Base-by-base conservation (phyloP, 2,329 filamentous ascomycete genomes). In the Fusarium falciforme region DNA sequence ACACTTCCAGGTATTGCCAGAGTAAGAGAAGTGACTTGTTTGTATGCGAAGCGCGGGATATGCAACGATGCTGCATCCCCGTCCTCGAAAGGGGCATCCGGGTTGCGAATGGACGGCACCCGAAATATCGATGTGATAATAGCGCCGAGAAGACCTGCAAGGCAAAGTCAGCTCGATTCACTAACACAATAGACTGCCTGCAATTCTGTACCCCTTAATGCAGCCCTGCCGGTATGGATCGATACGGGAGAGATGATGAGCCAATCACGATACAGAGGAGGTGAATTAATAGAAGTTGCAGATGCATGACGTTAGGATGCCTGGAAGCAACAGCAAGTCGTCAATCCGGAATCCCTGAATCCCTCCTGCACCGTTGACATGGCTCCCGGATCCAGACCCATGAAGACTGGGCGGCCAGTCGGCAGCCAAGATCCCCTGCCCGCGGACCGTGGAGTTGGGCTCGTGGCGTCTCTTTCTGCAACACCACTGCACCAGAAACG, bases 401-500 rank as follows among this genome's bases (percentile, higher is more conserved):
- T 68, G n/a, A 11, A 31, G 52, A 49, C 31, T 69, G 44, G 64
- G 40, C 54, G 17, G 14, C 57, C 64, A 65, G 57, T 55, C 44
- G 52, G 47, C 64, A 66, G 40, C 33, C 49, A 25, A 42, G 25
- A n/a, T 42, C 27, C 61, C 61, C 47, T 57, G 49, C 16, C 54
- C 60, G 49, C 36, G 25, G 54, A 63, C 59, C 54, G 49, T 47
- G 25, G 69, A 75, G 59, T 62, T 66, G 58, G 49, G 68, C 58
- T 27, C 40, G 31, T 70, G 68, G 61, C 71, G 61, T 72, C 49
- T 63, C 58, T 40, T 62, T 36, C 42, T 40, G 40, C 42, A 29
- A 62, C 55, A 52, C 61, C 61, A 71, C 49, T 25, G 54, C 49
- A 44, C 61, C 63, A 71, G 68, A 54, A 64, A 70, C 66, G 69